Evolutionary conservation across 208 protist genomes (phyloP).

Genomic region (Leishmania major): DNA sequence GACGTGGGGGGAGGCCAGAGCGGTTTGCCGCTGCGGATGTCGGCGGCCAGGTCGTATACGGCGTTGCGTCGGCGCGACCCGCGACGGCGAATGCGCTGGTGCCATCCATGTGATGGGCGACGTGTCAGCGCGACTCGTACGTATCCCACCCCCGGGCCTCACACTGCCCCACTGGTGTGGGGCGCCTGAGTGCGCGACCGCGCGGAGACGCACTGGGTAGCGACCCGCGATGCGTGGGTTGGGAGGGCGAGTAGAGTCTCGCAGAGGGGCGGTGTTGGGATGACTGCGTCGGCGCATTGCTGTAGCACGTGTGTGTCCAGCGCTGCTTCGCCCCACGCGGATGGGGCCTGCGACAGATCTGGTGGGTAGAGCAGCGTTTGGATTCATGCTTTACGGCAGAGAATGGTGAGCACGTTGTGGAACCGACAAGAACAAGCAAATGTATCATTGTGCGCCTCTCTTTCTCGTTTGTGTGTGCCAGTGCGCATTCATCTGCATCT

Average conservation of each 20-base stretch:
- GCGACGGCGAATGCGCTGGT: not conserved
- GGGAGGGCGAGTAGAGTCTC: not conserved
- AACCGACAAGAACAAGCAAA: not conserved
- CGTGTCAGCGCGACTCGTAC: not conserved
- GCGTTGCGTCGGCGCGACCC: not conserved
- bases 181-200: not conserved
- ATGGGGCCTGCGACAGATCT: no score
- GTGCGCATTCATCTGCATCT: not conserved
- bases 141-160: not conserved
- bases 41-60: not conserved
- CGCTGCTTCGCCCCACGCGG: not conserved
- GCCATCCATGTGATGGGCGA: not conserved
- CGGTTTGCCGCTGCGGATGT: not conserved
- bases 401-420: not conserved
- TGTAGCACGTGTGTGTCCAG: not conserved
- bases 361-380: not conserved
- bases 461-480: not conserved
- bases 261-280: not conserved
- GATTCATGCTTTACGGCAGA: not conserved
- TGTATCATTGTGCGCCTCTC: not conserved
- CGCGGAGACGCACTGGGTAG: not conserved
- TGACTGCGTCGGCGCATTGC: not conserved
- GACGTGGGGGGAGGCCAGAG: not conserved
- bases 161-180: not conserved
- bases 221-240: not conserved